Evolutionary conservation across 805 yeast genomes (phyloP), one percentile per base, ranked within the genome.

Genomic region (Candida nemodendra): DNA sequence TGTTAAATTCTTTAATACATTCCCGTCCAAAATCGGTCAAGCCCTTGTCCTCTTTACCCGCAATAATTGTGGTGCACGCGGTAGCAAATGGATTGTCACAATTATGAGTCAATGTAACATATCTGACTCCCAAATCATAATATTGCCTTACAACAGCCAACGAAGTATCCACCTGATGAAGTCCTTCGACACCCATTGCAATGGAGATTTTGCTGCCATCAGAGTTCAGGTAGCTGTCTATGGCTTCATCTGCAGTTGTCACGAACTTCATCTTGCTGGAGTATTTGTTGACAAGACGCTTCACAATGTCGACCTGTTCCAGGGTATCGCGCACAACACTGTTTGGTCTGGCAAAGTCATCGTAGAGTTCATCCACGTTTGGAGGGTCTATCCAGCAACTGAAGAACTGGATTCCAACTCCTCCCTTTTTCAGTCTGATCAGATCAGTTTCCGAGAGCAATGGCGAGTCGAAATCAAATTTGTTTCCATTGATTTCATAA

Each of bases 41-140:
- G 0, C 79, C 79, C 15, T 50, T 51, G 45, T 74, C 79, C 6
- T 59, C 63, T 27, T 61, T 57, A 1, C 78, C 78, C 14, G 64
- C 76, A 13, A 71, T 47, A 4, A 68, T 64, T 0, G 75, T 64
- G 4, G 72, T 62, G 6, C 79, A 78, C 9, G 79, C 76, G 11
- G 78, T 73, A 2, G 79, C 79, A 55, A 72, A 75, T 4, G 79
- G 78, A 43, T 75, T 75, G 45, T 74, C 78, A 55, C 79, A 73
- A 48, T 74, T 74, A 41, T 74, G 79, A 0, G 79, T 74, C 36
- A 75, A 51, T 0, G 80, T 75, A 28, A 72, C 68, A 50, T 75
- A 75, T 24, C 79, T 48, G n/a, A 74, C 76, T 11, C 80, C 80
- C 22, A 75, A 44, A 5, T 69, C 74, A 45, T 53, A 68, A 48